Evolutionary conservation across 768 basidiomycete species (phyloP).

Genomic region (Russula sp.): DNA sequence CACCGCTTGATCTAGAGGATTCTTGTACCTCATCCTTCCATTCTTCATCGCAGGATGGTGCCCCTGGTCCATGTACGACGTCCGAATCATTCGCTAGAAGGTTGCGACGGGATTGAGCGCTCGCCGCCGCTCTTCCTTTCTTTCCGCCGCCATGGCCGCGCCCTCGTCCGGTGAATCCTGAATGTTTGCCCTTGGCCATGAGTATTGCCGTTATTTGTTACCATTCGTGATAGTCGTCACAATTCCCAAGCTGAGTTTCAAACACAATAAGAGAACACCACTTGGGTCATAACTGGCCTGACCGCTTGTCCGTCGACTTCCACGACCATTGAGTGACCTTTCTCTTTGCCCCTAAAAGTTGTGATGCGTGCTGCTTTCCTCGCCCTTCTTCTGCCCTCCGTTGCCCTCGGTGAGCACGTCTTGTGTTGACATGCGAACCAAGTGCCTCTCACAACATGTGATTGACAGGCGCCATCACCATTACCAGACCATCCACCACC

Average conservation of each 20-base stretch:
- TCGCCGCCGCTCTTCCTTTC: neutral
- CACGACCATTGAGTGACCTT: neutral
- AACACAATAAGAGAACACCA: neutral
- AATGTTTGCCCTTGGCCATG: constrained; percentile 15
- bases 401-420: constrained; percentile 25
- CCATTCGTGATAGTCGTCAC: neutral
- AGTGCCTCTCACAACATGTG: neutral
- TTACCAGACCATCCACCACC: constrained; percentile 29
- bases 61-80: constrained; percentile 24
- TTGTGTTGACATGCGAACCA: neutral
- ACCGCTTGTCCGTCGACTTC: neutral
- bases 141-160: neutral
- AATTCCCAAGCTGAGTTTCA: constrained; percentile 13
- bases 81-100: constrained; percentile 33
- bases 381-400: constrained; percentile 28
- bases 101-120: constrained; percentile 10
- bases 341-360: neutral
- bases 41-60: constrained; percentile 26
- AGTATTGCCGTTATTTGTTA: neutral
- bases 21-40: constrained; percentile 6
- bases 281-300: neutral
- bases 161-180: neutral
- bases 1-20: neutral
- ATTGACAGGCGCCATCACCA: constrained; percentile 29
- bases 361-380: constrained; percentile 30